phyloP scores from a whole-genome alignment of 257 asterid species.

The Solanum ahanhuiri region DNA sequence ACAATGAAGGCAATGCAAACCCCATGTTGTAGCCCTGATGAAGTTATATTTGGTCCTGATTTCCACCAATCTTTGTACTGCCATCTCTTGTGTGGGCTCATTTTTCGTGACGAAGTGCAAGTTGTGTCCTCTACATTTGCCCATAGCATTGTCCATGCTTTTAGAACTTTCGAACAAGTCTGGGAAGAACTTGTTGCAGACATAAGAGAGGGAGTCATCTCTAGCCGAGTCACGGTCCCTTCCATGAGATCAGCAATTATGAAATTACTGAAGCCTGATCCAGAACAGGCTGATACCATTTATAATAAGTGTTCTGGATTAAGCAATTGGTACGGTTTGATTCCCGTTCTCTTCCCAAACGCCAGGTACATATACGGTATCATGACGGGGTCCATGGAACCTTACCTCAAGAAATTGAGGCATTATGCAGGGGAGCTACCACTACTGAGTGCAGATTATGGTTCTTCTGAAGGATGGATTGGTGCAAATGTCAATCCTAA shows the following conservation, averaged over 20 bases:
- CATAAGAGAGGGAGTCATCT: constrained; percentile 60
- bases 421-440: constrained; percentile 81
- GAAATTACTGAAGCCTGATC: constrained; percentile 56
- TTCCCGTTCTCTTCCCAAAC: constrained; percentile 62
- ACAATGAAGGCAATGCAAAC: constrained; percentile 82
- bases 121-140: constrained; percentile 86
- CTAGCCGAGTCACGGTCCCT: constrained; percentile 52
- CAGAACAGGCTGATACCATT: constrained; percentile 47
- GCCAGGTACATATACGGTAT: constrained; percentile 70
- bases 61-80: constrained; percentile 82
- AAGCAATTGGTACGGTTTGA: constrained; percentile 72
- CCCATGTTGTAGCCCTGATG: constrained; percentile 88
- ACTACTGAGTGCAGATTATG: constrained; percentile 78
- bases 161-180: constrained; percentile 58
- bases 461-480: constrained; percentile 95
- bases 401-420: constrained; percentile 67
- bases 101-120: constrained; percentile 54
- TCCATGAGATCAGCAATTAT: constrained; percentile 52
- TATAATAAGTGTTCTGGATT: constrained; percentile 33
- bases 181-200: constrained; percentile 73
- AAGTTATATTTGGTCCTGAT: constrained; percentile 87
- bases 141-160: constrained; percentile 82
- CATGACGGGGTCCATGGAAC: constrained; percentile 98
- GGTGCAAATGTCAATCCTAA: constrained; percentile 73
- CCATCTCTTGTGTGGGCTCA: constrained; percentile 80